phyloP scores from a whole-genome alignment of 1,284 basidiomycete genomes.

The Agroathelia rolfsii region DNA sequence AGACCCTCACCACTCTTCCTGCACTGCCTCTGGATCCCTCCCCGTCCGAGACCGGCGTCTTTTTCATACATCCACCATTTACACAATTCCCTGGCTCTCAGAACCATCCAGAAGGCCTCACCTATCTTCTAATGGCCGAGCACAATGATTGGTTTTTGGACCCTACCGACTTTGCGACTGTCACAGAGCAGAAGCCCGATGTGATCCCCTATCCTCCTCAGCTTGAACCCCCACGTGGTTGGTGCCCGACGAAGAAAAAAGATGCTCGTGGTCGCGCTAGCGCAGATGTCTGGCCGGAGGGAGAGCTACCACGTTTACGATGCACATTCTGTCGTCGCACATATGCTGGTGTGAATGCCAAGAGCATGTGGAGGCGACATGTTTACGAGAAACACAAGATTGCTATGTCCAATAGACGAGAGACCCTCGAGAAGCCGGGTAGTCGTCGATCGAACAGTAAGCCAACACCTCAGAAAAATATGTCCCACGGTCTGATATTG shows the following conservation, averaged over 20 bases:
- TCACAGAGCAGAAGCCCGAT: conserved; percentile 33
- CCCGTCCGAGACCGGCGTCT: conserved; percentile 43
- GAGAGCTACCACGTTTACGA: conserved; percentile 63
- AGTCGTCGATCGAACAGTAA: conserved; percentile 55
- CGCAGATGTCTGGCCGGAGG: conserved; percentile 59
- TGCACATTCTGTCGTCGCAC: conserved; percentile 74
- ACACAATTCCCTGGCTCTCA: conserved; percentile 49
- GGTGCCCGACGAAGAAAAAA: conserved; percentile 73
- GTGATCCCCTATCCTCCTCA: conserved; percentile 59
- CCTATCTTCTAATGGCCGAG: conserved; percentile 55
- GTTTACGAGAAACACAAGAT: conserved; percentile 82
- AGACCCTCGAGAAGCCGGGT: conserved; percentile 49
- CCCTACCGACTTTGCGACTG: conserved; percentile 48
- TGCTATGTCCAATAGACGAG: conserved; percentile 73
- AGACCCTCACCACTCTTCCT: conserved; percentile 18
- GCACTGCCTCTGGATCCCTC: conserved; percentile 49
- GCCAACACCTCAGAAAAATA: no score
- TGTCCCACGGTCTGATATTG: no score
- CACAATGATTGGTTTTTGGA: conserved; percentile 73
- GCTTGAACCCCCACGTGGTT: conserved; percentile 70
- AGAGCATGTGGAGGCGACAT: conserved; percentile 80
- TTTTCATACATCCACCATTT: conserved; percentile 68
- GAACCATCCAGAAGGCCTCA: conserved; percentile 53
- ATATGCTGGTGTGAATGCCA: conserved; percentile 75
- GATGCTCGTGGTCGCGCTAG: conserved; percentile 57